These are phyloP conservation scores for Pseudogymnoascus sp. DNA, from an alignment of 2,329 filamentous ascomycete genomes.

Conservation along the genomic window DNA sequence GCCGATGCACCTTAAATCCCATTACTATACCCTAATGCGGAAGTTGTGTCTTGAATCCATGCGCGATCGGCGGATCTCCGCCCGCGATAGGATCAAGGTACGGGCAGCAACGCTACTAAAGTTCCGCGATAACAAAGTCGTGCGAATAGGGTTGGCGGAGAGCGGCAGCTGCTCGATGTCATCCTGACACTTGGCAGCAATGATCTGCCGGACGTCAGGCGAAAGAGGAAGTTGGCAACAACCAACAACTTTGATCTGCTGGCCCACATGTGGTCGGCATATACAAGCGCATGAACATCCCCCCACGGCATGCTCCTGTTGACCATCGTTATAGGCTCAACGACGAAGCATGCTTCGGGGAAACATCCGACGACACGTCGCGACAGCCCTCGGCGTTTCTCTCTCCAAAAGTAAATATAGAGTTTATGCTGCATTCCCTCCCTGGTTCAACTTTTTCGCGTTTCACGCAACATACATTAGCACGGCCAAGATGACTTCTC, in stretches of 20 bases:
- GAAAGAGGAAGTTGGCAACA: constrained; percentile 2
- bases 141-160: constrained; percentile 8
- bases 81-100: neutral
- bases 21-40: neutral
- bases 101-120: neutral
- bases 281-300: neutral
- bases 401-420: constrained; percentile 2
- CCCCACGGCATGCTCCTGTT: neutral
- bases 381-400: neutral
- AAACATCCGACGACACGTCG: neutral
- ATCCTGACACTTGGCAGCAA: neutral
- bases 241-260: constrained; percentile 1
- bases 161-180: neutral
- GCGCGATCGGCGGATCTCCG: neutral
- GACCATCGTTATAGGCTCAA: neutral
- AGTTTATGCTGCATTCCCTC: constrained; percentile 1
- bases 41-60: constrained; percentile 8
- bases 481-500: neutral
- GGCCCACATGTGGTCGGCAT: neutral
- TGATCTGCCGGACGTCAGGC: neutral
- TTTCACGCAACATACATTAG: neutral
- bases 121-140: neutral
- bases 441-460: neutral
- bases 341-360: neutral
- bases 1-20: constrained; percentile 6